Evolutionary conservation across 371 early-diverging fungal genomes (phyloP).

Genomic region (Rhizomucor pusillus): DNA sequence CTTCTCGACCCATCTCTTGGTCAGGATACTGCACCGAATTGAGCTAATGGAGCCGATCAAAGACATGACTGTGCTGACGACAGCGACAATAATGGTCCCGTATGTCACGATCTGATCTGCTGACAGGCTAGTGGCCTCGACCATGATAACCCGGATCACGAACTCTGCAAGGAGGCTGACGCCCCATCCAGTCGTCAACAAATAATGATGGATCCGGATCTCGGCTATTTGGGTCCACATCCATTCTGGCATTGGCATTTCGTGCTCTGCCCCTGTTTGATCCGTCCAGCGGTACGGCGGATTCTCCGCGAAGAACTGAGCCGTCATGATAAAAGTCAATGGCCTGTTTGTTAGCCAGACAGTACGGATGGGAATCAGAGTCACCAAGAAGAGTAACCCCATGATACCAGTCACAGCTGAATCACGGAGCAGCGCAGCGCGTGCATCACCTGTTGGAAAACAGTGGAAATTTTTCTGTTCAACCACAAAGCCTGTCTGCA

Average conservation of each 20-base stretch:
- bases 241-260: constrained; percentile 20
- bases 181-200: background rate
- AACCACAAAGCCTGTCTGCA: background rate
- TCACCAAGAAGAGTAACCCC: constrained; percentile 32
- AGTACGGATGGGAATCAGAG: constrained; percentile 37
- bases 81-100: constrained; percentile 18
- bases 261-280: constrained; percentile 13
- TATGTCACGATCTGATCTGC: constrained; percentile 22
- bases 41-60: constrained; percentile 1
- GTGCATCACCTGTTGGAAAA: constrained; percentile 27
- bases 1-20: background rate
- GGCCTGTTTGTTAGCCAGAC: constrained; percentile 28
- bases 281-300: constrained; percentile 20
- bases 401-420: constrained; percentile 31
- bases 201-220: background rate
- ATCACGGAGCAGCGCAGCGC: constrained; percentile 39
- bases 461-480: background rate
- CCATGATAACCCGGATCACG: constrained; percentile 5
- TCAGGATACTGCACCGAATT: background rate
- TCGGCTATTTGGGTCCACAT: constrained; percentile 14
- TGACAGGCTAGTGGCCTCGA: constrained; percentile 3
- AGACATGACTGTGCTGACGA: constrained; percentile 3
- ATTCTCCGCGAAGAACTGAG: constrained; percentile 24
- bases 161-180: constrained; percentile 1
- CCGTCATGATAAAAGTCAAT: constrained; percentile 24